Evolutionary conservation across 2,329 filamentous ascomycete species (phyloP).

Genomic region (Venturia nashicola): DNA sequence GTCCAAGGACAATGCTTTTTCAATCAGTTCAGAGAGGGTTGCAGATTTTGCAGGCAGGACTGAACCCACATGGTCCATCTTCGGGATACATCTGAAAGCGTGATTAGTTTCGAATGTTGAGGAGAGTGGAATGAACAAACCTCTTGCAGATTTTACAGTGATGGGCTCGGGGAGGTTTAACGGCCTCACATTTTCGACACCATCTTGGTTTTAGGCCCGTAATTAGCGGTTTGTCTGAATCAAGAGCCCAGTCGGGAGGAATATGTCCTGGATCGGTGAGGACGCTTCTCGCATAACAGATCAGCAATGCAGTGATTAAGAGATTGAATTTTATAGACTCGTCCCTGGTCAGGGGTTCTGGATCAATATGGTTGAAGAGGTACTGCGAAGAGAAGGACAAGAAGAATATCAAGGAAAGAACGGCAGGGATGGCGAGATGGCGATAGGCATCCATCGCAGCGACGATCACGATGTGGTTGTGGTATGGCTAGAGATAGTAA

Average conservation of each 20-base stretch:
- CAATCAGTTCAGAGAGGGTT: background rate
- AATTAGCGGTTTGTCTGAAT: background rate
- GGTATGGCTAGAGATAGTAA: no score
- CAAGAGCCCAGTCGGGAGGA: slow-evolving; percentile 28
- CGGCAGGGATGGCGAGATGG: slow-evolving; percentile 52
- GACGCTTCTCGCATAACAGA: slow-evolving; percentile 56
- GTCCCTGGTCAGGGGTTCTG: slow-evolving; percentile 43
- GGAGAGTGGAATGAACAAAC: slow-evolving; percentile 16
- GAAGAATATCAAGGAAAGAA: slow-evolving; percentile 54
- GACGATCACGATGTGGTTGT: background rate
- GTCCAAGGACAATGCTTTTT: slow-evolving; percentile 70
- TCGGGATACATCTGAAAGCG: slow-evolving; percentile 50
- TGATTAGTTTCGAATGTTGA: background rate
- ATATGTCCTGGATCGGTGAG: slow-evolving; percentile 45
- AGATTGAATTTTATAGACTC: slow-evolving; percentile 55
- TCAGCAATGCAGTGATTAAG: slow-evolving; percentile 51
- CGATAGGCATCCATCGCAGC: background rate
- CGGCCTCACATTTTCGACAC: slow-evolving; percentile 64
- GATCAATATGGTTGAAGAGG: slow-evolving; percentile 48
- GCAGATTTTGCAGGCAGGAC: no score
- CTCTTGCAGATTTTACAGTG: slow-evolving; percentile 67
- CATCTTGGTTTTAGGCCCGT: slow-evolving; percentile 32
- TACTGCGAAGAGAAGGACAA: slow-evolving; percentile 61
- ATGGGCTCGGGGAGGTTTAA: slow-evolving; percentile 67
- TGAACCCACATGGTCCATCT: slow-evolving; percentile 55